A percentile compares a stretch with the other conserved stretches of the same genome.
phyloP scores from a whole-genome alignment of 495 filamentous ascomycete genomes.

The Talaromyces proteolyticus region DNA sequence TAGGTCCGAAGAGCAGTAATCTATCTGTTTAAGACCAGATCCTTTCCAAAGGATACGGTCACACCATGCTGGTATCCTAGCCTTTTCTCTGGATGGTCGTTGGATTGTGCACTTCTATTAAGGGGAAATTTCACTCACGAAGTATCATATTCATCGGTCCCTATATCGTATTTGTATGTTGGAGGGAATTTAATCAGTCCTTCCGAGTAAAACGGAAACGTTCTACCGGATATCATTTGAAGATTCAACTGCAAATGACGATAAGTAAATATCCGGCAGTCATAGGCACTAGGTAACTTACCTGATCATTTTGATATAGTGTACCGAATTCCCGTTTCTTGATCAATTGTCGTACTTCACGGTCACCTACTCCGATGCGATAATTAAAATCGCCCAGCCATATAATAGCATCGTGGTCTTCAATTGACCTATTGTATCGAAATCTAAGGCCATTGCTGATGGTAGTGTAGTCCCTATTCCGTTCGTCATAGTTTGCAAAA shows the following conservation, averaged over 20 bases:
- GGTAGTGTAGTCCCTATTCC: conserved; percentile 87
- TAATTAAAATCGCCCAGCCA: conserved; percentile 99
- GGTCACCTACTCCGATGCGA: conserved; percentile 79
- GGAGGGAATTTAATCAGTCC: conserved; percentile 77
- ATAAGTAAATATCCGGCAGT: no score
- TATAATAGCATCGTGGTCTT: conserved; percentile 90
- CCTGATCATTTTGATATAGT: conserved; percentile 91
- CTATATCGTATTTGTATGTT: conserved; percentile 93
- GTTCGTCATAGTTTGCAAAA: conserved; percentile 94
- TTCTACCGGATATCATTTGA: conserved; percentile 88
- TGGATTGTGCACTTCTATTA: neutral
- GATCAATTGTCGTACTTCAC: conserved; percentile 70
- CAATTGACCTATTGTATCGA: conserved; percentile 81
- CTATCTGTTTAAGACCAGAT: conserved; percentile 68
- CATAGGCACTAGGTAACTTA: no score
- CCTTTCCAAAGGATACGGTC: conserved; percentile 89
- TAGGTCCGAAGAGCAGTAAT: conserved; percentile 73
- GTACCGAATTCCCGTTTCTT: conserved; percentile 63
- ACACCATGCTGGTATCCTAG: conserved; percentile 93
- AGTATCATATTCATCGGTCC: conserved; percentile 82
- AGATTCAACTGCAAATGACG: conserved; percentile 90
- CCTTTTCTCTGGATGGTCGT: conserved; percentile 63
- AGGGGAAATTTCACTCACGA: conserved; percentile 76
- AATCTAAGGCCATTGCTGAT: conserved; percentile 86
- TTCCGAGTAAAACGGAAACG: conserved; percentile 89